Base-by-base conservation (phyloP, 2,329 filamentous ascomycete species). In the Phyllachora maydis region DNA sequence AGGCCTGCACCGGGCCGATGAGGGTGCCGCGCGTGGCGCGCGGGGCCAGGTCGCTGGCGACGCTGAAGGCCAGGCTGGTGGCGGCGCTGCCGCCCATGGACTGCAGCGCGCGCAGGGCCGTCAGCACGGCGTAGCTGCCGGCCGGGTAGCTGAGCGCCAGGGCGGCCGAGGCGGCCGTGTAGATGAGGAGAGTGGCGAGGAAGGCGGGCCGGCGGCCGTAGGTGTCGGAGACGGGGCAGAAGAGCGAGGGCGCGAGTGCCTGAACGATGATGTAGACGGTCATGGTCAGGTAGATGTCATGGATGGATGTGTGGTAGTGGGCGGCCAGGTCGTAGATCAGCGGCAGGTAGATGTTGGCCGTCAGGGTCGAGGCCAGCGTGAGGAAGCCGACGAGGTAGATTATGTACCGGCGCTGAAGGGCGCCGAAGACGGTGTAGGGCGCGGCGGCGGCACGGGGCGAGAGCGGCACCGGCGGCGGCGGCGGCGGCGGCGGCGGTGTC, bases 31-130 rank as follows among this genome's bases (percentile, higher is more conserved):
- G 52, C 38, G 81, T 69, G 0, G 60, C 54, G 13, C 57, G 63
- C 0, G 66, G 64, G 0, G 65, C 58, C 5, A 78, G 55, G 34
- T 82, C 75, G 1, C 69, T 66, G 6, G 79, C 59, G 3, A 78
- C 63, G 2, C 64, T 73, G 31, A 60, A 70, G 0, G 63, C 66
- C 1, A 82, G 50, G 1, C 72, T 65, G 9, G 77, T 51, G 0
- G 68, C 69, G 0, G 65, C 65, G 30, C 61, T 67, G 34, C 61
- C 69, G 1, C 70, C 66, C 2, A 54, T 50, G 14, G 60, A 65
- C 34, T 72, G 67, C 3, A 69, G 26, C 38, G 58, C 60, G 1
- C 67, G 54, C 3, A 72, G 42, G 3, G 69, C 44, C n/a, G 71
- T 36, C 10, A 72, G 42, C 0, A 63, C 57, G 1, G 50, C 46